phyloP scores from a whole-genome alignment of 768 basidiomycete species.

The Lactifluus volemus region DNA sequence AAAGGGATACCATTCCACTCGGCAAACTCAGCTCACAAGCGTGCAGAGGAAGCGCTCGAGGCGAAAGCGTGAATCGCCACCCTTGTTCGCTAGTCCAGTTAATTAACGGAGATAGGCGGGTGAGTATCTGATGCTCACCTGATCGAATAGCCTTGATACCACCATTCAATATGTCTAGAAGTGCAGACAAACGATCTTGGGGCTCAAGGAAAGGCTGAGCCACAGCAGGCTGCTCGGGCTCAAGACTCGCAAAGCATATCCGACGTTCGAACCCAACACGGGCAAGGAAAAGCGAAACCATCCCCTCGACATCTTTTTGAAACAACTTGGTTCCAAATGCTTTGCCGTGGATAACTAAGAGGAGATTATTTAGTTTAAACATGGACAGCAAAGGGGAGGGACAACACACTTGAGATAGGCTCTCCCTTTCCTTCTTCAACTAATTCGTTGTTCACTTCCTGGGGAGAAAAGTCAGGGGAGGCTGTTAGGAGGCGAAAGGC shows the following conservation, averaged over 20 bases:
- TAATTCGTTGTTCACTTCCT: slow-evolving; percentile 3
- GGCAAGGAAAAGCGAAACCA: slow-evolving; percentile 15
- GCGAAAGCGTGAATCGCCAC: slow-evolving; percentile 68
- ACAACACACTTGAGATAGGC: slow-evolving; percentile 9
- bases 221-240: slow-evolving; percentile 11
- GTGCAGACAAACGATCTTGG: slow-evolving; percentile 40
- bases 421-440: slow-evolving; percentile 12
- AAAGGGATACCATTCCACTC: neutral
- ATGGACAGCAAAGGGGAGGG: neutral
- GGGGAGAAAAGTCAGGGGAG: neutral
- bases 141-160: slow-evolving; percentile 11
- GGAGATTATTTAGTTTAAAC: neutral
- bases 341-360: slow-evolving; percentile 14
- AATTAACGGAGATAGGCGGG: neutral
- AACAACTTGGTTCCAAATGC: slow-evolving; percentile 15
- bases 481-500: neutral
- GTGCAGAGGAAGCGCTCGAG: slow-evolving; percentile 78
- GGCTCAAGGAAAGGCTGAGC: slow-evolving; percentile 23
- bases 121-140: slow-evolving; percentile 1
- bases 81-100: slow-evolving; percentile 39
- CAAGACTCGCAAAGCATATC: neutral
- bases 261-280: slow-evolving; percentile 18
- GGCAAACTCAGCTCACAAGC: slow-evolving; percentile 53
- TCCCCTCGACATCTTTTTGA: slow-evolving; percentile 16
- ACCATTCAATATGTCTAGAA: slow-evolving; percentile 36